Evolutionary conservation across 2,329 filamentous ascomycete species (phyloP).

Genomic region (Amauroascus verrucosus): DNA sequence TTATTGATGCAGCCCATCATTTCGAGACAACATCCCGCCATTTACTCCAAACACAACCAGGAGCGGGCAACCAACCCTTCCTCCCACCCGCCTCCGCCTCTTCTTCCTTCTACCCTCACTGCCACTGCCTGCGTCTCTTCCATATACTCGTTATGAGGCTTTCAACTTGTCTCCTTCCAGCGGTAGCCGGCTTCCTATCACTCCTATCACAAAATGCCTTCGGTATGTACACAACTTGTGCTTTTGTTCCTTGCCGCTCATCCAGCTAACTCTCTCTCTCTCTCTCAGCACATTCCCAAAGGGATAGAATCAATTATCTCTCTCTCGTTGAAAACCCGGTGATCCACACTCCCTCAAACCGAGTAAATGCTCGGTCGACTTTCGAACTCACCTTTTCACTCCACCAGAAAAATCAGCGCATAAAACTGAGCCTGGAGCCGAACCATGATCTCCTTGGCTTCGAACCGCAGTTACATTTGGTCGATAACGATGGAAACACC

Average conservation of each 20-base stretch:
- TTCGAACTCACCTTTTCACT: slow-evolving; percentile 81
- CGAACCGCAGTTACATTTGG: slow-evolving; percentile 61
- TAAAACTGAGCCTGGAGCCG: slow-evolving; percentile 74
- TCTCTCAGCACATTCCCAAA: slow-evolving; percentile 55
- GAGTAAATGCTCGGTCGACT: slow-evolving; percentile 65
- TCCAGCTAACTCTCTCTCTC: not conserved
- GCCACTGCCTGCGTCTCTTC: not conserved
- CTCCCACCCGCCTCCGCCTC: not conserved
- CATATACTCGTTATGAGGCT: slow-evolving; percentile 20
- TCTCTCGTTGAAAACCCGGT: slow-evolving; percentile 62
- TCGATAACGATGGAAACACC: slow-evolving; percentile 62
- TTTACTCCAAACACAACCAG: not conserved
- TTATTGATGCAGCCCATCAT: not conserved
- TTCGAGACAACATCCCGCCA: not conserved
- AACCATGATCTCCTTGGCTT: slow-evolving; percentile 82
- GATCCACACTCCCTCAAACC: slow-evolving; percentile 68
- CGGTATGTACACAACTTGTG: slow-evolving; percentile 13
- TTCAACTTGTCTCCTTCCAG: slow-evolving; percentile 20
- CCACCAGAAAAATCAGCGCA: slow-evolving; percentile 53
- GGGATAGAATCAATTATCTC: slow-evolving; percentile 67
- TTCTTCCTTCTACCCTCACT: no score
- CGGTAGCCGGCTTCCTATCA: slow-evolving; percentile 22
- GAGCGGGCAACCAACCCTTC: not conserved
- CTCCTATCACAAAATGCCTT: slow-evolving; percentile 19
- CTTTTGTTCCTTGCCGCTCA: not conserved